Percentiles rank a stretch among this genome's conserved stretches.
Evolutionary conservation across 164 flowering plant genomes (phyloP).

Genomic region (Aristolochia californica): DNA sequence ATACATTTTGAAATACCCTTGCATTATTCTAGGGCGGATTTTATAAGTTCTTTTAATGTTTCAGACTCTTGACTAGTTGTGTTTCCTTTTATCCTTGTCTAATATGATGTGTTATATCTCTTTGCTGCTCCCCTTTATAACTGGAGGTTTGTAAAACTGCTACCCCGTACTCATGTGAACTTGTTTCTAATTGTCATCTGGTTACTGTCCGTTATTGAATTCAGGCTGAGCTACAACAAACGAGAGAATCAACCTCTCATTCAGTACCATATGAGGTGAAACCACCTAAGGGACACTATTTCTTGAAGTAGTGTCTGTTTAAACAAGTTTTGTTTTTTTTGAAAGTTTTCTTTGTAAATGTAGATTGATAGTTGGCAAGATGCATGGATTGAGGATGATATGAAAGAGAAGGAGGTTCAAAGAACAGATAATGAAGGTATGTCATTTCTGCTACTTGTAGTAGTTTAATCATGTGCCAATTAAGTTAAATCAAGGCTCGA

Average conservation of each 20-base stretch:
- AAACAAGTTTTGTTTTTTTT: neutral
- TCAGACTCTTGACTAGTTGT: neutral
- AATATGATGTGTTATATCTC: neutral
- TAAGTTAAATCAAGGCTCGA: neutral
- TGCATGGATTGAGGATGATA: slow-evolving; percentile 4
- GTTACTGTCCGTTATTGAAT: neutral
- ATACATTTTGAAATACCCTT: too few species aligned
- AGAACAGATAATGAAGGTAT: slow-evolving; percentile 1
- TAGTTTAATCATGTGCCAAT: neutral
- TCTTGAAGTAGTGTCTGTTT: neutral
- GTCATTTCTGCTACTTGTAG: neutral
- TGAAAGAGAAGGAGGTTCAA: neutral
- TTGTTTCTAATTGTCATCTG: neutral
- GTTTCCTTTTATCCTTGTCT: neutral
- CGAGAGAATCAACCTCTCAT: neutral
- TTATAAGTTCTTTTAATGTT: too few species aligned
- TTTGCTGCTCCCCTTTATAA: neutral
- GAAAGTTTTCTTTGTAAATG: neutral
- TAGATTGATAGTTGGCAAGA: neutral
- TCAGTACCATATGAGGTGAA: neutral
- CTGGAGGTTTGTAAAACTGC: neutral
- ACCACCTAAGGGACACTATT: neutral
- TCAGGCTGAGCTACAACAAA: neutral
- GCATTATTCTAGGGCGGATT: too few species aligned
- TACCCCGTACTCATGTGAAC: neutral